Percentiles rank a stretch among this genome's conserved stretches.
Conservation (phyloP, 306 rosid genomes). For the Malus asiatica region DNA sequence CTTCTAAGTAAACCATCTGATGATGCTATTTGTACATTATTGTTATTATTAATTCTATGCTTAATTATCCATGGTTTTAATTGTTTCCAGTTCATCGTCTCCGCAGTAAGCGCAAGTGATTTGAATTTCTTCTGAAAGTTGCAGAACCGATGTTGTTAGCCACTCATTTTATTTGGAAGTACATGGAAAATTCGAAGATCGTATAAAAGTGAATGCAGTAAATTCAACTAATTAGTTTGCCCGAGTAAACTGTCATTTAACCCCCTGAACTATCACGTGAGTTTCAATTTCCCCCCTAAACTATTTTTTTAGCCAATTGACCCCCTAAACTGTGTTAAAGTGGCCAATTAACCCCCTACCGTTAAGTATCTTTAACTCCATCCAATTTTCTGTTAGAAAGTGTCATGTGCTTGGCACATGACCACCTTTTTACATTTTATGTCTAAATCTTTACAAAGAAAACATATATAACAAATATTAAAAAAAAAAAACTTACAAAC, state of each 20-base stretch:
- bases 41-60: conserved; percentile 12
- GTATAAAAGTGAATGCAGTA: not conserved
- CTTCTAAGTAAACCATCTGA: conserved; percentile 36
- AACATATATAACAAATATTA: no score
- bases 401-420: no score
- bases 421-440: no score
- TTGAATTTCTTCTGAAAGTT: not conserved
- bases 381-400: no score
- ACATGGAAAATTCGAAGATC: not conserved
- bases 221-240: not conserved
- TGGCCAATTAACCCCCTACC: no score
- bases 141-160: not conserved
- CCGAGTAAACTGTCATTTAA: not conserved
- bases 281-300: no score
- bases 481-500: no score
- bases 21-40: conserved; percentile 14
- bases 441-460: no score
- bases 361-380: no score
- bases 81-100: conserved; percentile 14
- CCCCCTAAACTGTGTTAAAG: no score
- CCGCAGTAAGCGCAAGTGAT: conserved; percentile 9
- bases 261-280: no score
- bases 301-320: no score
- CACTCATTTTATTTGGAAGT: not conserved
- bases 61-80: not conserved